Conservation (phyloP, 106 monocot genomes). For the Dioscorea alata region DNA sequence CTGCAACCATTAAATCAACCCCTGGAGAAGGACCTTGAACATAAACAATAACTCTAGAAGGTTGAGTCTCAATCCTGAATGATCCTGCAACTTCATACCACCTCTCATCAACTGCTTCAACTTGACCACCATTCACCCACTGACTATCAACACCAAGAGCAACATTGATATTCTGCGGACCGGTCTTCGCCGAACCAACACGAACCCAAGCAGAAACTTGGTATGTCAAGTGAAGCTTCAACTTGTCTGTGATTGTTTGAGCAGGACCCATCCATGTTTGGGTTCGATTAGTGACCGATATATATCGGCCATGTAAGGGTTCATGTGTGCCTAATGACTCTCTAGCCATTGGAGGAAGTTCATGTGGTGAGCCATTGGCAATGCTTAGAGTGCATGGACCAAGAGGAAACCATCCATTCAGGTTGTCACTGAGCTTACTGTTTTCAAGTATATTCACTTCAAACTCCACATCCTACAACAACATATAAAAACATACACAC, state of each 20-base stretch:
- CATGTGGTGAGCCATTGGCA: slow-evolving; percentile 53
- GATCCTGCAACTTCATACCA: slow-evolving; percentile 88
- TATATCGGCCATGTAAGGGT: slow-evolving; percentile 47
- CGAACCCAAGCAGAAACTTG: slow-evolving; percentile 89
- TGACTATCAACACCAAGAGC: slow-evolving; percentile 58
- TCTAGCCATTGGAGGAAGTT: slow-evolving; percentile 52
- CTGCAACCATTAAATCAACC: slow-evolving; percentile 86
- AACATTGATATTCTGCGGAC: slow-evolving; percentile 62
- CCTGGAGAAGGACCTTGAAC: slow-evolving; percentile 70
- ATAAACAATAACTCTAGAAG: slow-evolving; percentile 56
- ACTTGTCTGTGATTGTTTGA: slow-evolving; percentile 59
- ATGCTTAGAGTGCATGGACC: slow-evolving; percentile 64
- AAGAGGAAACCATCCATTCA: slow-evolving; percentile 64
- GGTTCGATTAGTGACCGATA: slow-evolving; percentile 50
- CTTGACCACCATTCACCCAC: slow-evolving; percentile 80
- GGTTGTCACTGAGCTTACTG: slow-evolving; percentile 41
- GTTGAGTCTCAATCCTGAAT: slow-evolving; percentile 69
- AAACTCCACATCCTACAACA: slow-evolving; percentile 36
- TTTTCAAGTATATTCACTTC: slow-evolving; percentile 68
- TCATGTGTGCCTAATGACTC: slow-evolving; percentile 45
- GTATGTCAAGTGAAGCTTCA: slow-evolving; percentile 55
- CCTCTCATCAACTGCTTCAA: slow-evolving; percentile 51
- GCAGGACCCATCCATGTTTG: slow-evolving; percentile 90
- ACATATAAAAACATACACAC: background rate
- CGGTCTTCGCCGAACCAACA: slow-evolving; percentile 30